Evolutionary conservation across 306 rosid genomes (phyloP).

Genomic region (Lathyrus oleraceus): DNA sequence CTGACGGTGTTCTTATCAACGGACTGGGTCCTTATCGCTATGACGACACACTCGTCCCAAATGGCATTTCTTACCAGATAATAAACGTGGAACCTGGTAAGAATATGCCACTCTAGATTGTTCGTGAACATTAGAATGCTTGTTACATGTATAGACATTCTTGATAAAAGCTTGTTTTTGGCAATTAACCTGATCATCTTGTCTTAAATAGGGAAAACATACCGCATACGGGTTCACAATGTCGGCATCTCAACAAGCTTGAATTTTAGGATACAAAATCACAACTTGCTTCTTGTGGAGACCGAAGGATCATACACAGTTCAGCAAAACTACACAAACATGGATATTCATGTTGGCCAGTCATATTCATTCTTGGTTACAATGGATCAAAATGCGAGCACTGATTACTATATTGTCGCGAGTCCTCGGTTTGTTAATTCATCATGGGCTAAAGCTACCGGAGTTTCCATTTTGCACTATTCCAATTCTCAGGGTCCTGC

Average conservation of each 20-base stretch:
- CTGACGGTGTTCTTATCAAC: conserved; percentile 79
- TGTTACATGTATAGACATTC: background rate
- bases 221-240: conserved; percentile 75
- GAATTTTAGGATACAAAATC: conserved; percentile 80
- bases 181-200: background rate
- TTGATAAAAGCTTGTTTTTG: background rate
- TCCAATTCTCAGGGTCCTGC: conserved; percentile 77
- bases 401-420: conserved; percentile 79
- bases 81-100: conserved; percentile 87
- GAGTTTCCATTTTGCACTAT: conserved; percentile 77
- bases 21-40: conserved; percentile 81
- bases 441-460: conserved; percentile 67
- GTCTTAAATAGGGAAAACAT: conserved; percentile 69
- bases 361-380: conserved; percentile 86
- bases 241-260: conserved; percentile 83
- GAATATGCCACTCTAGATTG: background rate
- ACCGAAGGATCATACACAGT: conserved; percentile 84
- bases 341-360: conserved; percentile 91
- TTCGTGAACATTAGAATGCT: background rate
- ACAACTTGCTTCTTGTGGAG: conserved; percentile 77
- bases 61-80: conserved; percentile 62
- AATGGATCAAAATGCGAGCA: conserved; percentile 84
- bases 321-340: conserved; percentile 68
- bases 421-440: conserved; percentile 80
- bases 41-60: conserved; percentile 58